phyloP scores from a whole-genome alignment of 2,329 filamentous ascomycete genomes.

The Leptodontidium sp. region DNA sequence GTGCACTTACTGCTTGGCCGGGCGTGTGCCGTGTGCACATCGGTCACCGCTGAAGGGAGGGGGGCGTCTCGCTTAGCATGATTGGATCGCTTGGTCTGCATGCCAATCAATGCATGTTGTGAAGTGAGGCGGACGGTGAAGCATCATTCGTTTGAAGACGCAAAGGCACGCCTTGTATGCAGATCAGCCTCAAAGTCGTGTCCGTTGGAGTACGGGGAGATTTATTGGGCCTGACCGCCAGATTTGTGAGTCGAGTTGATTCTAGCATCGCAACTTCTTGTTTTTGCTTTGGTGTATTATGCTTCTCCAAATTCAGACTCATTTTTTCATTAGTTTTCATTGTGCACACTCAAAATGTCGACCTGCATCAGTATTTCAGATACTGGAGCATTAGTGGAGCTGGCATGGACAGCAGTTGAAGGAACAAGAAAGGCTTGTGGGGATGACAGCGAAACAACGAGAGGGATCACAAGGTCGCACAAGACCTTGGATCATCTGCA shows the following conservation, averaged over 20 bases:
- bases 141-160: constrained; percentile 5
- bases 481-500: constrained; percentile 61
- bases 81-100: constrained; percentile 19
- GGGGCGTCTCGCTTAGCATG: neutral
- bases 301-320: neutral
- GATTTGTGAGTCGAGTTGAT: neutral
- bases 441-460: constrained; percentile 55
- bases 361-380: constrained; percentile 19
- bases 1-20: neutral
- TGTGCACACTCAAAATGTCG: constrained; percentile 4
- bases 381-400: constrained; percentile 2
- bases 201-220: too few relatives aligned
- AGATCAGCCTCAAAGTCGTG: neutral
- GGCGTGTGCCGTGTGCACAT: neutral
- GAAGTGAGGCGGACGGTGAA: constrained; percentile 13
- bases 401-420: constrained; percentile 18
- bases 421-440: constrained; percentile 51
- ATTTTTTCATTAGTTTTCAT: too few relatives aligned
- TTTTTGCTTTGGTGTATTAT: neutral
- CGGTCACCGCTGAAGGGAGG: neutral
- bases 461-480: constrained; percentile 58
- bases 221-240: neutral
- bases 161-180: neutral
- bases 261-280: too few relatives aligned
- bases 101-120: neutral